Evolutionary conservation across 2,329 filamentous ascomycete genomes (phyloP).

Genomic region (Emmonsia crescens): DNA sequence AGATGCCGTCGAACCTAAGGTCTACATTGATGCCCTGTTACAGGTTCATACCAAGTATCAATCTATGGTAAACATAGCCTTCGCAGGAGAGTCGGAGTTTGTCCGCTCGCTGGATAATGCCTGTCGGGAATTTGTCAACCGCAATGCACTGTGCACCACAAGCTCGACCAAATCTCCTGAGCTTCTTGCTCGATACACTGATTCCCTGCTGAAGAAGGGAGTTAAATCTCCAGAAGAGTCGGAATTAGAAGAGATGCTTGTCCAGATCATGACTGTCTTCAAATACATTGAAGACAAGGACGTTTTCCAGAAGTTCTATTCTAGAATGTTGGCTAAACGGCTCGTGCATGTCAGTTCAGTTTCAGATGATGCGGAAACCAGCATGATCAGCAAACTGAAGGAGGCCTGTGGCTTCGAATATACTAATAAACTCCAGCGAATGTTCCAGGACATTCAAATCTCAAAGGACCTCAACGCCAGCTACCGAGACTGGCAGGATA

Average conservation of each 20-base stretch:
- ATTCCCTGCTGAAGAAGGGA: slow-evolving; percentile 75
- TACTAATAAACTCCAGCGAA: slow-evolving; percentile 97
- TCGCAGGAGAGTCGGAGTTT: slow-evolving; percentile 92
- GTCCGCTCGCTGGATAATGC: slow-evolving; percentile 93
- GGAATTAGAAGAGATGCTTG: slow-evolving; percentile 78
- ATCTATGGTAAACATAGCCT: slow-evolving; percentile 79
- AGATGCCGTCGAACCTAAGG: slow-evolving; percentile 86
- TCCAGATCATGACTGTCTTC: slow-evolving; percentile 98
- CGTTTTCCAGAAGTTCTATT: slow-evolving; percentile 99
- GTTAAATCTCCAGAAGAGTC: slow-evolving; percentile 87
- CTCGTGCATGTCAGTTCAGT: slow-evolving; percentile 91
- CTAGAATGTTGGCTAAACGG: slow-evolving; percentile 87
- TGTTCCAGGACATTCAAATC: slow-evolving; percentile 99
- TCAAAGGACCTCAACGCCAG: slow-evolving; percentile 91
- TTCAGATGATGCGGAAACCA: slow-evolving; percentile 93
- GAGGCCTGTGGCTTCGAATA: slow-evolving; percentile 98
- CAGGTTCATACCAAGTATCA: slow-evolving; percentile 93
- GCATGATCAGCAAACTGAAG: slow-evolving; percentile 99
- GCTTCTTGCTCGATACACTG: slow-evolving; percentile 87
- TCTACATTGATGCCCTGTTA: slow-evolving; percentile 88
- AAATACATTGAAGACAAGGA: slow-evolving; percentile 99
- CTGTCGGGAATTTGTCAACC: slow-evolving; percentile 94
- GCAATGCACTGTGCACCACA: slow-evolving; percentile 89
- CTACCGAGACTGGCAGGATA: slow-evolving; percentile 68
- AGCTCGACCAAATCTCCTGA: slow-evolving; percentile 92